A percentile compares a stretch with the other conserved stretches of the same genome.
These are phyloP conservation scores for Dovyalis caffra DNA, from an alignment of 345 rosid genomes.

Conservation along the genomic window DNA sequence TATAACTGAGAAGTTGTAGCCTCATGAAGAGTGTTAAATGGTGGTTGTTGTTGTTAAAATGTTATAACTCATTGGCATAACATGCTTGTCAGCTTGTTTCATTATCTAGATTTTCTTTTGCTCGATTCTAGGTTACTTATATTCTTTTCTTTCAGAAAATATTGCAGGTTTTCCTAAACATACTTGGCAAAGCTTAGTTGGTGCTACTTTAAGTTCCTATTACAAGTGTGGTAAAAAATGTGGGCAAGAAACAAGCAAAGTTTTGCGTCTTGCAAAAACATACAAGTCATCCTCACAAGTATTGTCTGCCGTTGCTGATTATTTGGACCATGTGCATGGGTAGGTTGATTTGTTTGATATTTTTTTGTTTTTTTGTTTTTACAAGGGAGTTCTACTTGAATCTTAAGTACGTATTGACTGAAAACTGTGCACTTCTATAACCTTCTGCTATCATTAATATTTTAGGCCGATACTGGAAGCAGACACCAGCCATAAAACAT, in stretches of 20 bases:
- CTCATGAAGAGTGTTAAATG: too few species aligned
- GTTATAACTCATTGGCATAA: too few species aligned
- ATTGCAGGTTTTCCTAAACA: slow-evolving; percentile 47
- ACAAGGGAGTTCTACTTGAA: not conserved
- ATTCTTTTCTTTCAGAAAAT: slow-evolving; percentile 40
- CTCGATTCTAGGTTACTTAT: slow-evolving; percentile 5
- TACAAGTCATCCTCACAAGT: slow-evolving; percentile 66
- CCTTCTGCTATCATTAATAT: slow-evolving; percentile 13
- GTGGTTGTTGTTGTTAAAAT: too few species aligned
- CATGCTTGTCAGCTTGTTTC: too few species aligned
- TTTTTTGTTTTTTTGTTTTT: not conserved
- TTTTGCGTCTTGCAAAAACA: slow-evolving; percentile 55
- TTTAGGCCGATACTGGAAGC: slow-evolving; percentile 43
- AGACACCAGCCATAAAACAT: slow-evolving; percentile 23
- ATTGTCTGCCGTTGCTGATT: slow-evolving; percentile 72
- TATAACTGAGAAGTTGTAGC: too few species aligned
- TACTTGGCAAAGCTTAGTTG: slow-evolving; percentile 73
- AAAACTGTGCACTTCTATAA: not conserved
- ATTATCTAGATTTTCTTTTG: not conserved
- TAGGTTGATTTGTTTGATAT: slow-evolving; percentile 34
- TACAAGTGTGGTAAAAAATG: slow-evolving; percentile 28
- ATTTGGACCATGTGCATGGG: slow-evolving; percentile 60
- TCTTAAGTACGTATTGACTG: not conserved
- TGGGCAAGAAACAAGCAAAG: slow-evolving; percentile 45
- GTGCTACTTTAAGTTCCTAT: slow-evolving; percentile 62